Evolutionary conservation across 2,329 filamentous ascomycete species (phyloP), one percentile per base, ranked within the genome.

Genomic region (Endothia cerciana): DNA sequence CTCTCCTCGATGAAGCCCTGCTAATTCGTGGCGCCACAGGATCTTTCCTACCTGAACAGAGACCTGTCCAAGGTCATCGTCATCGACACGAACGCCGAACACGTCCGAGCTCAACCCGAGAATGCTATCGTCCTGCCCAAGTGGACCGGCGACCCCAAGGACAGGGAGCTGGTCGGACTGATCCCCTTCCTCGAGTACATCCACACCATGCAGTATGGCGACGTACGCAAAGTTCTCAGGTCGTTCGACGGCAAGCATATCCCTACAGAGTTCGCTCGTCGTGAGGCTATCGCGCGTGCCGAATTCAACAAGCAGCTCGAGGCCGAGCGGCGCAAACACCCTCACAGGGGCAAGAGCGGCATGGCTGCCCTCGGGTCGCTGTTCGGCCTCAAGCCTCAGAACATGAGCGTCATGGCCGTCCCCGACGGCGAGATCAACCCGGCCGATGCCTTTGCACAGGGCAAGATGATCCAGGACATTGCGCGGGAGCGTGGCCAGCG

Each of bases 131-230:
- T 98, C 57, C 82, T 99, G 38, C 88, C 93, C 38, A 93, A 94
- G 72, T 99, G 95, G 95, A 91, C 85, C 64, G 95, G 95, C 41
- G 86, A 96, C 71, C 79, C 89, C 57, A 87, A 89, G 72, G 94
- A 99, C 78, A 93, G 89, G 75, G 92, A 93, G 57, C 89, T 99
- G 13, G 91, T 99, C 28, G 87, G 89, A 4, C 82, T 97, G 59
- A 97, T 99, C 66, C 95, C 95, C 15, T 97, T 99, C 87, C 89
- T 99, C 69, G 95, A 99, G 81, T 98, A 97, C 79, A 88, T 99
- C 70, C 92, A 93, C 71, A 95, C 93, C 25, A 97, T 98, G 91
- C 91, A 93, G 70, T 92, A 93, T 72, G 84, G 89, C 62, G 95
- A 99, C 73, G 91, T 96, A 17, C 91, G 95, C 71, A 89, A 91